phyloP scores from a whole-genome alignment of 495 filamentous ascomycete species.

The Talaromyces stipitatus region DNA sequence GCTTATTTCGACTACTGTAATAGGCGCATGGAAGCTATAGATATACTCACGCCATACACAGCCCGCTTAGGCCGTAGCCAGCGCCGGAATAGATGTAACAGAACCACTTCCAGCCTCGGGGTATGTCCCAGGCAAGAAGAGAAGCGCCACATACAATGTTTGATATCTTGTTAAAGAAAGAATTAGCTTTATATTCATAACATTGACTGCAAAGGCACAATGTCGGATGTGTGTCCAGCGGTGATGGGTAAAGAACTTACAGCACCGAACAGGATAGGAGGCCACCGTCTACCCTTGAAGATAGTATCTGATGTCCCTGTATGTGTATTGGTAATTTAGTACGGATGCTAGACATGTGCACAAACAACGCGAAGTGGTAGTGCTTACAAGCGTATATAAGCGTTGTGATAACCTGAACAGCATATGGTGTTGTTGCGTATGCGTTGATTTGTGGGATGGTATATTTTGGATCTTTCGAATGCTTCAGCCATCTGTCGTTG shows the following conservation, averaged over 20 bases:
- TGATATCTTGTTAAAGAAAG: constrained; percentile 16
- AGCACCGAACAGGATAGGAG: constrained; percentile 43
- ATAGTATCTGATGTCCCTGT: constrained; percentile 42
- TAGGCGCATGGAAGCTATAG: neutral
- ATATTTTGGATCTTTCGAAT: constrained; percentile 27
- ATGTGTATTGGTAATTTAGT: neutral
- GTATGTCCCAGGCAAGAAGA: constrained; percentile 38
- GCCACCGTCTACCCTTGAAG: constrained; percentile 48
- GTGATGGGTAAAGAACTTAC: constrained; percentile 27
- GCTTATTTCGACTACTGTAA: neutral
- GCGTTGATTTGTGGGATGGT: constrained; percentile 34
- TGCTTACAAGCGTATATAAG: constrained; percentile 34
- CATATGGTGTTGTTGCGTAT: constrained; percentile 38
- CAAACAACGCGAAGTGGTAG: neutral
- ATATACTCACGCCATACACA: constrained; percentile 33
- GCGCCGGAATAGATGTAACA: constrained; percentile 33
- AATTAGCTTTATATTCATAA: constrained; percentile 4
- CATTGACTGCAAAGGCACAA: too few relatives aligned
- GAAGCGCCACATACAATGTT: constrained; percentile 33
- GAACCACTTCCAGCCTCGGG: constrained; percentile 34
- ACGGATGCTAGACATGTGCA: too few relatives aligned
- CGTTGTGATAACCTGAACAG: constrained; percentile 40
- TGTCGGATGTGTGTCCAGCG: too few relatives aligned
- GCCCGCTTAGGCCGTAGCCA: constrained; percentile 31
- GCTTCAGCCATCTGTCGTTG: constrained; percentile 26